These are phyloP conservation scores for Lepidium campestre DNA, from an alignment of 441 rosid species.

Conservation along the genomic window DNA sequence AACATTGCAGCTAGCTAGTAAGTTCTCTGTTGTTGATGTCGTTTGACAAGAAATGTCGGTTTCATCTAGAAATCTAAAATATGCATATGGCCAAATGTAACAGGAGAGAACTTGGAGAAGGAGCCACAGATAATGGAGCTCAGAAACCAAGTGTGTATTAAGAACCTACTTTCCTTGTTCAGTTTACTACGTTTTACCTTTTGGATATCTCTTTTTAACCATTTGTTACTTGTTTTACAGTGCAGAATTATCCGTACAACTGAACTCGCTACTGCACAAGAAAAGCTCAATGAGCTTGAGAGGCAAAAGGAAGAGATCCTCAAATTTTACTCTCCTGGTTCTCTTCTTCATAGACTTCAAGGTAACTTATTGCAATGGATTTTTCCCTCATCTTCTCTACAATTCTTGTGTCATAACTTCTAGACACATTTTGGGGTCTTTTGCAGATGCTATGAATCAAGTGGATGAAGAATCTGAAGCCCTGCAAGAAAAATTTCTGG, in stretches of 20 bases:
- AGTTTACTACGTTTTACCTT: not conserved
- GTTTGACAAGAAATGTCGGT: not conserved
- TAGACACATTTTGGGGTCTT: not conserved
- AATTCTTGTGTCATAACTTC: not conserved
- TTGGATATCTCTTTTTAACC: not conserved
- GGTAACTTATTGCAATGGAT: slow-evolving; percentile 33
- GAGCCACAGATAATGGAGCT: slow-evolving; percentile 85
- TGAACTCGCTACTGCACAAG: slow-evolving; percentile 86
- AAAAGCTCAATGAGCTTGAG: slow-evolving; percentile 74
- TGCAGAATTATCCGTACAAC: slow-evolving; percentile 87
- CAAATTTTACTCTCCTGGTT: slow-evolving; percentile 58
- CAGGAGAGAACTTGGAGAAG: slow-evolving; percentile 78
- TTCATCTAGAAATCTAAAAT: not conserved
- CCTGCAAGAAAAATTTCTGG: slow-evolving; percentile 56
- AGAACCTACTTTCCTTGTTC: not conserved
- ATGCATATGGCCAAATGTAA: slow-evolving; percentile 10
- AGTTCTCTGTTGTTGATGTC: slow-evolving; percentile 26
- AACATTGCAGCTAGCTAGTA: slow-evolving; percentile 85
- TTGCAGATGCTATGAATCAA: slow-evolving; percentile 59
- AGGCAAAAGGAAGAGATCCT: slow-evolving; percentile 65
- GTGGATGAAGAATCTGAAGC: slow-evolving; percentile 72
- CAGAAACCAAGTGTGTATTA: slow-evolving; percentile 61
- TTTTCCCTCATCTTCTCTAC: not conserved
- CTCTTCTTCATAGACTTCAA: slow-evolving; percentile 66
- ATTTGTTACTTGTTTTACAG: slow-evolving; percentile 30